phyloP scores from a whole-genome alignment of 148 eudicot species.

The Persicaria tinctoria region DNA sequence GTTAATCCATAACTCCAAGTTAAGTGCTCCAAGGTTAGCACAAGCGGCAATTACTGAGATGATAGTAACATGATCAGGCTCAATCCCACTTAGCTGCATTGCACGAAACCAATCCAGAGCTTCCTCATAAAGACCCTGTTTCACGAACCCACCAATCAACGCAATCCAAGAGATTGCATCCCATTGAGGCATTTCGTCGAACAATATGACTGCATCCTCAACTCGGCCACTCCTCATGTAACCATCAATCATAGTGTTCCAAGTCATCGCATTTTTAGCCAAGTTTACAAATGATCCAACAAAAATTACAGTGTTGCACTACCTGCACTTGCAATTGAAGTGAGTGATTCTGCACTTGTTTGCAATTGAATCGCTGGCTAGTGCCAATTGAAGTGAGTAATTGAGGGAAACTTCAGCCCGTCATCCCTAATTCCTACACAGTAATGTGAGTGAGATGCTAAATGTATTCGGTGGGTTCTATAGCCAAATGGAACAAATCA shows the following conservation, averaged over 20 bases:
- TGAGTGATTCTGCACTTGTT: too few relatives aligned
- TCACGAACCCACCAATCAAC: slow-evolving; percentile 64
- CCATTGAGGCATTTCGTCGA: slow-evolving; percentile 43
- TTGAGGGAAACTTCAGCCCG: too few relatives aligned
- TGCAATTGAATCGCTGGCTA: too few relatives aligned
- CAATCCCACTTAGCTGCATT: slow-evolving; percentile 40
- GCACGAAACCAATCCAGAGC: slow-evolving; percentile 47
- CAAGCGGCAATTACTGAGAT: slow-evolving; percentile 44
- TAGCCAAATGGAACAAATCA: too few relatives aligned
- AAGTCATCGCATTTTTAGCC: slow-evolving; percentile 47
- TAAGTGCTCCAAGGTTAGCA: slow-evolving; percentile 46
- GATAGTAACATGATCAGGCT: slow-evolving; percentile 52
- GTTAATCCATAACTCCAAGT: slow-evolving; percentile 45
- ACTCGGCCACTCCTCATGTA: slow-evolving; percentile 51
- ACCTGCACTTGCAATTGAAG: too few relatives aligned
- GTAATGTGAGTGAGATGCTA: too few relatives aligned
- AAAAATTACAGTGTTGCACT: too few relatives aligned
- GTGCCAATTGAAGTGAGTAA: too few relatives aligned
- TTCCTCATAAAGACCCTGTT: slow-evolving; percentile 42
- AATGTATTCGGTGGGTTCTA: too few relatives aligned
- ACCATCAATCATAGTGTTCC: slow-evolving; percentile 76
- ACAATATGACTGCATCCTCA: slow-evolving; percentile 42
- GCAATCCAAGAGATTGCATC: slow-evolving; percentile 70
- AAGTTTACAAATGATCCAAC: too few relatives aligned
- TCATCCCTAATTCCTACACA: too few relatives aligned